Conservation (phyloP, 352 stramenopile genomes). For the Pythium myriotylum region DNA sequence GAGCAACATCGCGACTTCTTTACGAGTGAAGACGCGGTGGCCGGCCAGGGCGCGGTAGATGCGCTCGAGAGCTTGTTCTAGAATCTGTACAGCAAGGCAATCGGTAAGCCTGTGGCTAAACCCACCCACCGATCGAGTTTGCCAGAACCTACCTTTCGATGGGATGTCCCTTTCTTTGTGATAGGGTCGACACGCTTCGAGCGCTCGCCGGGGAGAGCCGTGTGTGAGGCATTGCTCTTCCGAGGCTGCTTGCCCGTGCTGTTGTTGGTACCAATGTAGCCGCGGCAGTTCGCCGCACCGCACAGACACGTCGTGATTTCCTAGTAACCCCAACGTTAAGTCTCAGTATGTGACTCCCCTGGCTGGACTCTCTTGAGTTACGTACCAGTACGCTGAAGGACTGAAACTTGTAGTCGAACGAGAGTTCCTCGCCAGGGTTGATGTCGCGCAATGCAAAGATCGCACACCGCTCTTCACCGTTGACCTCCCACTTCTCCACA, state of each 20-base stretch:
- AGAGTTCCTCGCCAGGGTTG: constrained; percentile 89
- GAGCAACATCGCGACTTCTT: constrained; percentile 48
- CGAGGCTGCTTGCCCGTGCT: constrained; percentile 34
- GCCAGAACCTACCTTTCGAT: constrained; percentile 37
- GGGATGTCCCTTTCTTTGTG: constrained; percentile 22
- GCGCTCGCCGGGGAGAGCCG: not conserved
- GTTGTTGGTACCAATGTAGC: constrained; percentile 78
- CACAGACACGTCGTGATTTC: constrained; percentile 78
- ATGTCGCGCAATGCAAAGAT: constrained; percentile 94
- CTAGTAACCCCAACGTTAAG: constrained; percentile 37
- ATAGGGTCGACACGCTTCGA: constrained; percentile 24
- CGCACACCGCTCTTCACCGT: constrained; percentile 93
- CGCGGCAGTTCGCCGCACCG: constrained; percentile 59
- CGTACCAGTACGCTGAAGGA: constrained; percentile 52
- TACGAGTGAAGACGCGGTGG: constrained; percentile 48
- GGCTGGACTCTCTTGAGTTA: not conserved
- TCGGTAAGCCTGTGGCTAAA: not conserved
- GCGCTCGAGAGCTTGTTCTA: constrained; percentile 60
- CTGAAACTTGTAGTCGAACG: constrained; percentile 96
- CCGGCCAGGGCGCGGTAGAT: constrained; percentile 47
- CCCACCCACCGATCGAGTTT: no score
- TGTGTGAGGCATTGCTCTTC: constrained; percentile 24
- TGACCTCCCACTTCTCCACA: constrained; percentile 94
- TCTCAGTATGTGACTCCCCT: no score
- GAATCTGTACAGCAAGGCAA: constrained; percentile 37